Evolutionary conservation across 768 basidiomycete genomes (phyloP), one percentile per base, ranked within the genome.

Genomic region (Termitomyces sp.): DNA sequence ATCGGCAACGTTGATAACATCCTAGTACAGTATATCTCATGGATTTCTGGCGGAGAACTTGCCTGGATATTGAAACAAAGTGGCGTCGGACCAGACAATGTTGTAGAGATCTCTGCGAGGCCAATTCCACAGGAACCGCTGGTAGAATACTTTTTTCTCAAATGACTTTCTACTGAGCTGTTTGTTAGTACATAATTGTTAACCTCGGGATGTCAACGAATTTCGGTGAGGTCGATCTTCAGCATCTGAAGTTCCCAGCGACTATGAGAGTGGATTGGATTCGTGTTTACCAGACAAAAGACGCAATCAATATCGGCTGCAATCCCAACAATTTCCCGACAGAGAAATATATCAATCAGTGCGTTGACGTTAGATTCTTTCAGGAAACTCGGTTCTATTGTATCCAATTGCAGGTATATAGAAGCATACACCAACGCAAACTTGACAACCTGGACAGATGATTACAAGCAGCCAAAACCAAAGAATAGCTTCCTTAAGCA

Each of bases 201-300:
- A 94, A 95, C 69, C 73, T 94, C 65, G 94, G 92, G 54, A 85
- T 96, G 72, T 94, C 92, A 4, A 72, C 75, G 54, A 90, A 88
- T 70, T 97, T 97, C 36, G 78, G 79, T 10, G 49, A 70, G 4
- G 84, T 94, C 52, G 87, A 97, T 72, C 77, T 91, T 51, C 71
- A 80, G 18, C 76, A 87, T 58, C 74, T 96, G 22, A 74, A 72
- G 18, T 94, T 92, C 73, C 93, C 94, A 8, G 70, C 85, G 4
- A 75, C 66, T 3, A 86, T 97, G 90, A 77, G 74, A 49, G 76
- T 96, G 43, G 92, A 97, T 68, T 97, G 88, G 74, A 84, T 98
- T 55, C 84, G 95, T 24, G 90, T 98, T 8, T 98, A 97, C 71
- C 95, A 97, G 68, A 83, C 83, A 3, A 75, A 79, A 65, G 70